phyloP scores from a whole-genome alignment of 2,329 filamentous ascomycete species.

The Fusarium solani-melongenae region DNA sequence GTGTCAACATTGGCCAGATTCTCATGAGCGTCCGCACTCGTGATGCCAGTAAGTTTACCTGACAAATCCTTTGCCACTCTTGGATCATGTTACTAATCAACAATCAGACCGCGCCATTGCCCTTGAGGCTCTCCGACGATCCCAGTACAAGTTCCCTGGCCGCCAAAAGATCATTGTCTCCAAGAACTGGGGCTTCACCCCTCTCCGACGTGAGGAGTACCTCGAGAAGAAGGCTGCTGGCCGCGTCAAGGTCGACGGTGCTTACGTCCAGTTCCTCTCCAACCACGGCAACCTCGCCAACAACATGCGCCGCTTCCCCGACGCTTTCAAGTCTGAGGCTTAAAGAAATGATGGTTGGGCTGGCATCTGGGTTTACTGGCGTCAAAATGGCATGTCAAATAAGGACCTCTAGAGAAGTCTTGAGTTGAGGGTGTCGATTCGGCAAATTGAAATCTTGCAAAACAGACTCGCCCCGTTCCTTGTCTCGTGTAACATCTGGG shows the following conservation, averaged over 20 bases:
- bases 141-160: constrained; percentile 99
- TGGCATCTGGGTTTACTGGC: constrained; percentile 57
- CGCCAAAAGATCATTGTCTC: constrained; percentile 99
- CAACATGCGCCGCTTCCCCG: constrained; percentile 96
- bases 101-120: constrained; percentile 82
- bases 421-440: constrained; percentile 47
- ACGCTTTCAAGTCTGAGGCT: constrained; percentile 77
- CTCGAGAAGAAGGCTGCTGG: constrained; percentile 93
- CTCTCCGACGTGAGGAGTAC: constrained; percentile 97
- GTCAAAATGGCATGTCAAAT: constrained; percentile 59
- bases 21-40: constrained; percentile 96
- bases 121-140: constrained; percentile 98
- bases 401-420: constrained; percentile 48
- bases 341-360: constrained; percentile 57
- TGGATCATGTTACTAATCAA: constrained; percentile 42
- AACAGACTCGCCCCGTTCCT: constrained; percentile 26
- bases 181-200: constrained; percentile 99
- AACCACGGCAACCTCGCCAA: constrained; percentile 87
- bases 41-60: constrained; percentile 77
- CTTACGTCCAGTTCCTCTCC: constrained; percentile 98
- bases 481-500: constrained; percentile 7
- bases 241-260: constrained; percentile 95
- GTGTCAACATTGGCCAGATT: constrained; percentile 99
- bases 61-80: constrained; percentile 18
- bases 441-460: constrained; percentile 51